phyloP scores from a whole-genome alignment of 176 grass and related monocot species.

The Chloris gayana region DNA sequence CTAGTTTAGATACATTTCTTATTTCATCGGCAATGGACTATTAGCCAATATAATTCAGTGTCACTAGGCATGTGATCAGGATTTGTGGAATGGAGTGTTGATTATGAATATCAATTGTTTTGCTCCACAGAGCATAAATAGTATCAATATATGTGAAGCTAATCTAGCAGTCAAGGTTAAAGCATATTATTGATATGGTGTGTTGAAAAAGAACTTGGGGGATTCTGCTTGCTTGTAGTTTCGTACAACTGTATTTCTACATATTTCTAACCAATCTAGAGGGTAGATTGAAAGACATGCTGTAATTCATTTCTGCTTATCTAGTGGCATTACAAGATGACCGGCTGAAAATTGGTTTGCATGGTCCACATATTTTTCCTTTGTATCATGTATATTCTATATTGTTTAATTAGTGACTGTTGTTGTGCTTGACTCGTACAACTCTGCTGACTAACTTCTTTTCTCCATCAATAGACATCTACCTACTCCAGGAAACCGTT shows the following conservation, averaged over 20 bases:
- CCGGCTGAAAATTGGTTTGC: not conserved
- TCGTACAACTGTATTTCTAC: not conserved
- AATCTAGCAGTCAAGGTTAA: not conserved
- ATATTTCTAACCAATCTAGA: not conserved
- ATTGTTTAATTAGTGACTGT: not conserved
- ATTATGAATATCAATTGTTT: slow-evolving; percentile 14
- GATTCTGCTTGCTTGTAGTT: not conserved
- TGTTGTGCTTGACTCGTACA: not conserved
- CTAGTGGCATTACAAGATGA: not conserved
- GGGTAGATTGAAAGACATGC: not conserved
- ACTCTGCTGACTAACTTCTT: not conserved
- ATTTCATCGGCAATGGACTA: not conserved
- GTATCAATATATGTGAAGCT: not conserved
- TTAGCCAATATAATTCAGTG: slow-evolving; percentile 7
- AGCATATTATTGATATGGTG: not conserved
- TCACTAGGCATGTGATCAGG: not conserved
- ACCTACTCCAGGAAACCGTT: not conserved
- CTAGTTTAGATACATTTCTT: not conserved
- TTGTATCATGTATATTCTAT: not conserved
- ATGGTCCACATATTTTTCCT: slow-evolving; percentile 6
- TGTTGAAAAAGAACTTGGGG: not conserved
- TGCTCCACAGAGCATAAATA: not conserved
- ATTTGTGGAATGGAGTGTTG: not conserved
- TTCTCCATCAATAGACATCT: slow-evolving; percentile 20
- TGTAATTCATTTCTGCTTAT: not conserved